Evolutionary conservation across 257 asterid species (phyloP).

Genomic region (Gentiana macrophylla): DNA sequence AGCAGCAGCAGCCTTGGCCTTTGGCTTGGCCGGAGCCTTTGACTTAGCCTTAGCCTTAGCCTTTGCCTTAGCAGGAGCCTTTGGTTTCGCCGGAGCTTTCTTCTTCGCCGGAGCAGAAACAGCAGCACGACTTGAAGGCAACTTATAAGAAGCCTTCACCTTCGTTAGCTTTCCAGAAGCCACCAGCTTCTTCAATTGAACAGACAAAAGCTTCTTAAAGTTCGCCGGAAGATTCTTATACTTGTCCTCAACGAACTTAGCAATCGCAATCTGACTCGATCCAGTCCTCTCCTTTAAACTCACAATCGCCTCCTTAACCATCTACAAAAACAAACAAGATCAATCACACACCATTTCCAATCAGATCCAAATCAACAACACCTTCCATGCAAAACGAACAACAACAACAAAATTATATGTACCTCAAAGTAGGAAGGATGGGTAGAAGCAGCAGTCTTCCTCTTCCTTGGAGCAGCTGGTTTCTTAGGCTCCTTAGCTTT

Average conservation of each 20-base stretch:
- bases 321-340: constrained; percentile 24
- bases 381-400: too few relatives aligned
- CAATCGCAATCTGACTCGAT: constrained; percentile 71
- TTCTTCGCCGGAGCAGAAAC: constrained; percentile 3
- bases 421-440: constrained; percentile 85
- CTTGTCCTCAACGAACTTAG: constrained; percentile 63
- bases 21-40: too few relatives aligned
- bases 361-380: constrained; percentile 10
- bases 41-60: constrained; percentile 1
- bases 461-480: constrained; percentile 34
- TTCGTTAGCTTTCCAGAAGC: constrained; percentile 50
- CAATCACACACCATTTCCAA: too few relatives aligned
- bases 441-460: constrained; percentile 21
- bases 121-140: neutral
- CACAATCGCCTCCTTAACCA: constrained; percentile 65
- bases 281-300: constrained; percentile 63
- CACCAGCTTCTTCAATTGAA: constrained; percentile 59
- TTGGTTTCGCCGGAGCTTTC: constrained; percentile 10
- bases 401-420: neutral
- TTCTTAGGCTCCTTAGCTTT: constrained; percentile 34
- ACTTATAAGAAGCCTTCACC: constrained; percentile 51
- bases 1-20: neutral
- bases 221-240: constrained; percentile 60
- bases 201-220: constrained; percentile 49
- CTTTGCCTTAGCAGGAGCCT: neutral